Evolutionary conservation across 2,329 filamentous ascomycete species (phyloP).

Genomic region (Aspergillus spinulosporus): DNA sequence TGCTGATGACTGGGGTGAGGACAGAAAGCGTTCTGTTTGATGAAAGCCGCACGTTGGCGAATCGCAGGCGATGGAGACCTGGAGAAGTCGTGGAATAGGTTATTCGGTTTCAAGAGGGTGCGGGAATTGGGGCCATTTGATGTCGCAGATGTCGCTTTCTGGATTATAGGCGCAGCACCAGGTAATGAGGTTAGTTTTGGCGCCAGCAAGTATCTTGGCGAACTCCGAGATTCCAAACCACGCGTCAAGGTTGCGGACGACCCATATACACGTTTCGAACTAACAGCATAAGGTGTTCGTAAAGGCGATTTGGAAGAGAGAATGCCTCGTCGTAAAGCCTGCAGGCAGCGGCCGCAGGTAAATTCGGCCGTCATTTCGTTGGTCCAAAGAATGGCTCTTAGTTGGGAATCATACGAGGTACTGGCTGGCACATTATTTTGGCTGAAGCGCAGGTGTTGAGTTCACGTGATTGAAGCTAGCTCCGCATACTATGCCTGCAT

Average conservation of each 20-base stretch:
- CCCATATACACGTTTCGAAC: conserved; percentile 28
- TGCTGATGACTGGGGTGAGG: conserved; percentile 84
- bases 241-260: conserved; percentile 28
- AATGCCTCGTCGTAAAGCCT: conserved; percentile 35
- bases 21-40: conserved; percentile 90
- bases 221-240: conserved; percentile 30
- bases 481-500: too few relatives aligned
- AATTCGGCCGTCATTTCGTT: conserved; percentile 42
- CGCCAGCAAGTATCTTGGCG: conserved; percentile 23
- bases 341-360: conserved; percentile 44
- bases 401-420: conserved; percentile 12
- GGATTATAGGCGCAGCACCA: conserved; percentile 20
- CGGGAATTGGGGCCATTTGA: conserved; percentile 28
- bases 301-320: conserved; percentile 25
- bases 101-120: conserved; percentile 64
- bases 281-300: conserved; percentile 27
- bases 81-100: conserved; percentile 92
- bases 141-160: conserved; percentile 31
- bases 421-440: conserved; percentile 1
- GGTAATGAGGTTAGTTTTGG: conserved; percentile 20
- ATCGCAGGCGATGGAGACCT: conserved; percentile 87
- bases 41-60: conserved; percentile 81
- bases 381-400: conserved; percentile 1
- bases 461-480: too few relatives aligned
- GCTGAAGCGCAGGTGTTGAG: background rate